Evolutionary conservation across 306 rosid genomes (phyloP).

Genomic region (Hippophae gyantsensis): DNA sequence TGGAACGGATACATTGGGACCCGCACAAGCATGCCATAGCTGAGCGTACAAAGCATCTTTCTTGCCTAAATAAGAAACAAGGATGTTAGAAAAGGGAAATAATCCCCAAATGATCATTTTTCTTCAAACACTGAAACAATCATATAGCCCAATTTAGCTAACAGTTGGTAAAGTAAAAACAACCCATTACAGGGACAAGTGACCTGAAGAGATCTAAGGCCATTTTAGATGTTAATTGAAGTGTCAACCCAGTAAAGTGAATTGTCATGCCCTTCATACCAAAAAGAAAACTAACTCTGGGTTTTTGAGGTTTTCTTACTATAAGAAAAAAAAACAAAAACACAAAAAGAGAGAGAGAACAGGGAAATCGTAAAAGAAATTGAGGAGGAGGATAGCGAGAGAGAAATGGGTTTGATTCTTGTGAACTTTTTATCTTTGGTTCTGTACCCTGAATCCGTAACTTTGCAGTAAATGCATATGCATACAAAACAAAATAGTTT

Average conservation of each 20-base stretch:
- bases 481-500: no score
- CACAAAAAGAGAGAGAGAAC: no score
- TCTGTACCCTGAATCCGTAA: no score
- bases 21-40: constrained; percentile 53
- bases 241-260: background rate
- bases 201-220: constrained; percentile 4
- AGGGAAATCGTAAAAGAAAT: no score
- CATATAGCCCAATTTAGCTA: background rate
- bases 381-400: no score
- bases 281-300: background rate
- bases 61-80: constrained; percentile 17
- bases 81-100: background rate
- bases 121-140: background rate
- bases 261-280: background rate
- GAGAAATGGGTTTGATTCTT: no score
- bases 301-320: no score
- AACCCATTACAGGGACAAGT: constrained; percentile 1
- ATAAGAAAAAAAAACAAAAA: no score
- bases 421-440: no score
- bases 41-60: constrained; percentile 16
- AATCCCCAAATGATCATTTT: no score
- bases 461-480: no score
- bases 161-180: background rate
- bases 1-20: constrained; percentile 37
- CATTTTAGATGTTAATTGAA: background rate